Evolutionary conservation across 495 filamentous ascomycete species (phyloP), one percentile per base, ranked within the genome.

Genomic region (Endocarpon pusillum): DNA sequence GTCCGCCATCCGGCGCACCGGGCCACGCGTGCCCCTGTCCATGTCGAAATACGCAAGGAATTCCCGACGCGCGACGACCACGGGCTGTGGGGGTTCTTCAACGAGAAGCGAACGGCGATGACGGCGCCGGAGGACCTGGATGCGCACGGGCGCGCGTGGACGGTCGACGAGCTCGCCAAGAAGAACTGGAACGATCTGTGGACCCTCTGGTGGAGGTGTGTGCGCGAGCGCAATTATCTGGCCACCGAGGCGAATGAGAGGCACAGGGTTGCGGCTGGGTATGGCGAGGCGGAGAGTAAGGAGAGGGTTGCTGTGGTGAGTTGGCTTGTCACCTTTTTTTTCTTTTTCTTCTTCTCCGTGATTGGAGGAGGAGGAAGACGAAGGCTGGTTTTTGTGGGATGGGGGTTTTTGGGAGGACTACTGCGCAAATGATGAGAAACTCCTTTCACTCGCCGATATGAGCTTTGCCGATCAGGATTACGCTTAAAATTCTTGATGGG

Each of bases 151-250:
- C 75, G 89, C 30, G 53, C 67, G 19, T 99, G 91, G 91, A 68
- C 63, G 19, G 73, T 77, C n/a, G 74, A 81, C 58, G 91, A 99
- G 57, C 67, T 99, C 34, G 70, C 85, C 23, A 56, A 66, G 31
- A 92, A 93, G 58, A 78, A 73, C 36, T 99, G 84, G 84, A 83
- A 94, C 27, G 87, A 94, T 53, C 59, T 99, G 31, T 86, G 94
- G 48, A 57, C 56, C 34, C 65, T 99, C 38, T 99, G 89, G 89
- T 96, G 84, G 81, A 73, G 84, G 20, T 99, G 91, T 52, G 63
- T 73, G 40, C 91, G 83, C 61, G 91, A 99, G 57, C 69, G 79
- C 43, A 99, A 99, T 53, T 70, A 80, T 32, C 69, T 96, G 45
- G 69, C 71, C n/a, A 96, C 91, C 10, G 72, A 76, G 35, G 56